Base-by-base conservation (phyloP, 495 filamentous ascomycete genomes). In the Talaromyces borbonicus region DNA sequence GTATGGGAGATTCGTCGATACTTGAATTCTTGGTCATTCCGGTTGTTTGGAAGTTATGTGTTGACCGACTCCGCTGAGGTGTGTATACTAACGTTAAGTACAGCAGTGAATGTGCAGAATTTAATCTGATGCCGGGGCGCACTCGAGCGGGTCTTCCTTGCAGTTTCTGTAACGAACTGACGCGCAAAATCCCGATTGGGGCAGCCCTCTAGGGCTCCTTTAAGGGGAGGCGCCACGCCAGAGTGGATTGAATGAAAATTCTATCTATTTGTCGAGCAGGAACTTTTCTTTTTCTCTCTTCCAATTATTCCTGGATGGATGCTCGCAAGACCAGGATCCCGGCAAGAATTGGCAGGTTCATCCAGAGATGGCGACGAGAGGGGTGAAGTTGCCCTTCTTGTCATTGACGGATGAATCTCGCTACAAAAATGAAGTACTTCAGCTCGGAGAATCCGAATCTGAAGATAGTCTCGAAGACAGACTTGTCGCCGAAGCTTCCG, bases 391-490 rank as follows among this genome's bases (percentile, higher is more conserved):
- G 23, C 3, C 14, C 53, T 36, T 19, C 23, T n/a, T 25, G 47
- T 43, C 37, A 31, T 35, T 20, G 16, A 47, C 59, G 20, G 66
- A 69, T 49, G 62, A 68, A 46, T 54, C 54, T 35, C 54, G 56
- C 52, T 72, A 72, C 51, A 61, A 66, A 43, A 43, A 42, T 24
- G 62, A 66, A 36, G 68, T 72, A 29, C 63, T 72, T 39, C 46
- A 42, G 0, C 51, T 64, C 9, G 30, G 55, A 22, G 63, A 65
- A 12, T 53, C 57, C 29, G 66, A 69, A 46, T 53, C 59, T 18
- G 65, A 68, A 54, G 46, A 51, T 45, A 56, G 53, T 49, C 56
- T 54, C 42, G 61, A 65, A 50, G 65, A 64, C 46, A 51, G 51
- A 16, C 55, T 72, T 26, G 50, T 57, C 38, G 62, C 67, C 36